These are phyloP conservation scores for Thermomucor indicae-seudaticae DNA, from an alignment of 371 early-diverging fungal genomes.

Conservation along the genomic window DNA sequence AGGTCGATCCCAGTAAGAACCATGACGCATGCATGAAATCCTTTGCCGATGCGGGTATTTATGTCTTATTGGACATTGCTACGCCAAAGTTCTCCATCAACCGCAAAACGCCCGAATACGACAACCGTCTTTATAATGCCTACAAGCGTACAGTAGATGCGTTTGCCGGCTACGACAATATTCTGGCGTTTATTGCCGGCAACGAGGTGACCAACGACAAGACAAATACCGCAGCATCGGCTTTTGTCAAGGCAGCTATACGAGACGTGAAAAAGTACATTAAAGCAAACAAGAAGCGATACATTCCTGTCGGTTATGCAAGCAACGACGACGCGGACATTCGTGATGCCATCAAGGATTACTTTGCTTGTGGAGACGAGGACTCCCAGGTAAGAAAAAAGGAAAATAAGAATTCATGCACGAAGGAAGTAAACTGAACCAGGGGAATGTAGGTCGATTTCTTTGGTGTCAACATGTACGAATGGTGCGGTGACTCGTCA, in stretches of 20 bases:
- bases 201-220: slow-evolving; percentile 78
- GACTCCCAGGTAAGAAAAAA: too few relatives aligned
- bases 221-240: slow-evolving; percentile 63
- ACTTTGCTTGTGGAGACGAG: slow-evolving; percentile 72
- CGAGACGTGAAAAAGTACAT: slow-evolving; percentile 71
- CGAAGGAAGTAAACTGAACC: too few relatives aligned
- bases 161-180: slow-evolving; percentile 61
- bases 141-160: slow-evolving; percentile 62
- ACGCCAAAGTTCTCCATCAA: slow-evolving; percentile 63
- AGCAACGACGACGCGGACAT: slow-evolving; percentile 74
- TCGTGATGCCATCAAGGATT: slow-evolving; percentile 63
- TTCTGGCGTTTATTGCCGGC: slow-evolving; percentile 74
- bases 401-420: too few relatives aligned
- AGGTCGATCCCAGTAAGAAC: slow-evolving; percentile 58
- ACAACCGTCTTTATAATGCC: slow-evolving; percentile 47
- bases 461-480: slow-evolving; percentile 69
- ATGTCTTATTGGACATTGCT: slow-evolving; percentile 67
- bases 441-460: too few relatives aligned
- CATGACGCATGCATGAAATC: slow-evolving; percentile 76
- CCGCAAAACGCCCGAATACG: slow-evolving; percentile 65
- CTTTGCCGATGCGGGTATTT: slow-evolving; percentile 66
- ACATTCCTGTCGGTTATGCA: slow-evolving; percentile 79
- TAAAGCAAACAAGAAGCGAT: slow-evolving; percentile 26
- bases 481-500: slow-evolving; percentile 57
- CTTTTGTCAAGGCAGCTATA: slow-evolving; percentile 69